phyloP scores from a whole-genome alignment of 164 flowering plant species.

The Buxus sempervirens region DNA sequence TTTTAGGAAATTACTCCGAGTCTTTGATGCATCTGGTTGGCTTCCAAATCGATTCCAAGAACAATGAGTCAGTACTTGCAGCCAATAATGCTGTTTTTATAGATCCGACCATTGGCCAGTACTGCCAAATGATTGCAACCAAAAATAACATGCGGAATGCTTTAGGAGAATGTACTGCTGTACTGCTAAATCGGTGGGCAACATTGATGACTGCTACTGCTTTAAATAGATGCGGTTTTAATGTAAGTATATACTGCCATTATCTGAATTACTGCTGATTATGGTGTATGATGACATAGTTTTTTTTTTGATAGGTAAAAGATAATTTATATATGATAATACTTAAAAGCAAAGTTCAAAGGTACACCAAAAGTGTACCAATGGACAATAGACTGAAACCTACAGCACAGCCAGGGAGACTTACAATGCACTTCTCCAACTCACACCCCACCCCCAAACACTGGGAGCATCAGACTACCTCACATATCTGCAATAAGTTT shows the following conservation, averaged over 20 bases:
- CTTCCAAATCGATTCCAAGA: constrained; percentile 22
- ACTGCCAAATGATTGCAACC: constrained; percentile 54
- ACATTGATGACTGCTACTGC: constrained; percentile 62
- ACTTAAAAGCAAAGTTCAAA: too few species aligned
- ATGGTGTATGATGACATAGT: constrained; percentile 2
- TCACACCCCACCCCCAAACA: too few species aligned
- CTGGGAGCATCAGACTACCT: too few species aligned
- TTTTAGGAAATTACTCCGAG: constrained; percentile 61
- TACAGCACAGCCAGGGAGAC: too few species aligned
- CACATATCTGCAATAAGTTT: too few species aligned
- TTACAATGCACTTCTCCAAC: too few species aligned
- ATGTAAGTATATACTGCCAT: constrained; percentile 52
- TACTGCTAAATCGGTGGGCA: constrained; percentile 67
- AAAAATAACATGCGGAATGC: constrained; percentile 74
- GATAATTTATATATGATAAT: too few species aligned
- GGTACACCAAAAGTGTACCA: too few species aligned
- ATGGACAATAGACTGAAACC: too few species aligned
- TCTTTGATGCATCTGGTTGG: constrained; percentile 60
- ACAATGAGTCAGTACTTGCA: constrained; percentile 22
- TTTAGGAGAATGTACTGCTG: constrained; percentile 65
- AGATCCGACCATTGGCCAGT: constrained; percentile 81
- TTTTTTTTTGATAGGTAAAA: too few species aligned
- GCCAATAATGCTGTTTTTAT: constrained; percentile 39
- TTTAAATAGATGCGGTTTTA: constrained; percentile 74
- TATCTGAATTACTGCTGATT: background rate